Evolutionary conservation across 2,329 filamentous ascomycete species (phyloP), one percentile per base, ranked within the genome.

Genomic region (Davidsoniella neocaledoniae): DNA sequence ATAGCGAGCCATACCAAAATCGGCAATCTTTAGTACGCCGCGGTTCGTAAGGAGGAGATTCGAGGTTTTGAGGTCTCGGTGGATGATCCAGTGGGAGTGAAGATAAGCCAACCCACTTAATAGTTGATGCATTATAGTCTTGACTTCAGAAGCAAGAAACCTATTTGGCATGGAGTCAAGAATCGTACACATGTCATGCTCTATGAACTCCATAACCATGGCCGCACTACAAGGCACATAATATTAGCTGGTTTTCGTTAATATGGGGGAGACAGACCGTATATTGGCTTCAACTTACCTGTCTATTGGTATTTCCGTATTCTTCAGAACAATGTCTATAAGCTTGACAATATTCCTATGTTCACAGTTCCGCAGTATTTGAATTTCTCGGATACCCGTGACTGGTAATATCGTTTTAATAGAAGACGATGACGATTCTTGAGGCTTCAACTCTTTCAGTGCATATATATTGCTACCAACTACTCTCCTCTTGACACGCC

Each of bases 1-100:
- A 66, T 91, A 91, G 25, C 91, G 77, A 3, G 91, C 90, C 86
- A 98, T 95, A 63, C 91, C 91, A 61, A 98, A 98, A 66, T 98
- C 91, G 53, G 91, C 91, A 55, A 98, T 81, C 65, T 95, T 95
- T 64, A 98, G 81, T 62, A 84, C 81, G 43, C 91, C 91, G 43
- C 87, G 84, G 68, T 96, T 96, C 69, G 86, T 93, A 66, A 98
- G 82, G 43, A 98, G 79, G 43, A 98, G 79, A 60, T 94, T 94
- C 45, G 84, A 90, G 3, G 87, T 93, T 65, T 94, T 94, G 59
- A 94, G 77, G 65, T 95, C 88, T 51, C 88, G 86, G 66, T 91
- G 87, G 53, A 98, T 74, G 58, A 98, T 93, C 81, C 82, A 93
- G 65, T 86, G 78, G 43, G 76, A 73, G 68, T 98, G 91, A 12